Conservation (phyloP, 306 rosid genomes). For the Potentilla sterilis region DNA sequence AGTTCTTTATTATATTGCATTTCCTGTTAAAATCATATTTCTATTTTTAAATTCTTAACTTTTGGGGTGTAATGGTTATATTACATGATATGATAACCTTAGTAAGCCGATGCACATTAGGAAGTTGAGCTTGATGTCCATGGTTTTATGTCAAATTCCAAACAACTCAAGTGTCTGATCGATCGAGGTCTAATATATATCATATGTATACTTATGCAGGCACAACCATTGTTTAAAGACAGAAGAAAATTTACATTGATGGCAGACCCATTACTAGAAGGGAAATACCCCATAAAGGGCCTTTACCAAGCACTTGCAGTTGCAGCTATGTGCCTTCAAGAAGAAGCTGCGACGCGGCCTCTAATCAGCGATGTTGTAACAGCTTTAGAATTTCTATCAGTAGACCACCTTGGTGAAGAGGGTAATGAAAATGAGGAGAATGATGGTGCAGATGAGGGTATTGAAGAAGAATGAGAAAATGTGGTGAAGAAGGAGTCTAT, state of each 20-base stretch:
- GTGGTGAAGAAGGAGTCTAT: constrained; percentile 13
- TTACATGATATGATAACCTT: background rate
- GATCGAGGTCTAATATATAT: background rate
- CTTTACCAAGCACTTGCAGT: constrained; percentile 89
- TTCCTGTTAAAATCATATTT: background rate
- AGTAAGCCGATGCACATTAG: background rate
- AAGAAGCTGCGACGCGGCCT: constrained; percentile 69
- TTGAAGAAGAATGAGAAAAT: constrained; percentile 7
- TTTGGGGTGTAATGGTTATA: background rate
- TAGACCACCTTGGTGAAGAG: constrained; percentile 27
- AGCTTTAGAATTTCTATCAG: constrained; percentile 55
- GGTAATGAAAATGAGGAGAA: constrained; percentile 25
- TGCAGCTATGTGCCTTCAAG: constrained; percentile 92
- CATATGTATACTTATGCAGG: constrained; percentile 41
- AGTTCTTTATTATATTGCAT: background rate
- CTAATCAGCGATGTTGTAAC: constrained; percentile 82
- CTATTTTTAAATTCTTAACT: background rate
- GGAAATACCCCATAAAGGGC: constrained; percentile 59
- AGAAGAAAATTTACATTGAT: constrained; percentile 52
- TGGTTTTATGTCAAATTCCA: background rate
- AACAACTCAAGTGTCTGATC: background rate
- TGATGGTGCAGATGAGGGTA: constrained; percentile 21
- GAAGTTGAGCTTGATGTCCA: background rate
- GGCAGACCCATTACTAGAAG: constrained; percentile 70
- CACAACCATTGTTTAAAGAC: constrained; percentile 76